Conservation (phyloP, 768 basidiomycete genomes). For the Leccinum subtestaceum region DNA sequence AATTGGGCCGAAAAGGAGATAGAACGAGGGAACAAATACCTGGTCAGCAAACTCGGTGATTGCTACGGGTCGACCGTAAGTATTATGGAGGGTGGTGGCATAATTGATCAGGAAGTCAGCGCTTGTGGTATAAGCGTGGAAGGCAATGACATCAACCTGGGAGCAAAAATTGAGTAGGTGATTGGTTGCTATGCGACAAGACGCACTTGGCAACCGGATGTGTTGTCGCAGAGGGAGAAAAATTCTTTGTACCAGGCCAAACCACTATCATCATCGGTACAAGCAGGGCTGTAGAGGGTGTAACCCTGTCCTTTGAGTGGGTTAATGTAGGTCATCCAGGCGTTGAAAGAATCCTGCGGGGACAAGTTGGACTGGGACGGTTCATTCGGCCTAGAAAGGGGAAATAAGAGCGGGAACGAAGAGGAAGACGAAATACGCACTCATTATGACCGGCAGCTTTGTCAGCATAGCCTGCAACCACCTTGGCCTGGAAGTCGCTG, state of each 20-base stretch:
- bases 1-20: background rate
- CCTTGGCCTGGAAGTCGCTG: slow-evolving; percentile 40
- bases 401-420: slow-evolving; percentile 4
- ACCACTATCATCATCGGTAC: slow-evolving; percentile 59
- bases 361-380: slow-evolving; percentile 57
- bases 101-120: slow-evolving; percentile 49
- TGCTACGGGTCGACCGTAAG: slow-evolving; percentile 43
- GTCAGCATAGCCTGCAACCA: slow-evolving; percentile 50
- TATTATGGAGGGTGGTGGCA: slow-evolving; percentile 43
- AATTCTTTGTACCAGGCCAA: slow-evolving; percentile 64
- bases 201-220: slow-evolving; percentile 49
- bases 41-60: slow-evolving; percentile 73
- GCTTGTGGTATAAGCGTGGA: slow-evolving; percentile 69
- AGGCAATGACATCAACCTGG: slow-evolving; percentile 54
- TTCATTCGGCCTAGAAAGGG: slow-evolving; percentile 60
- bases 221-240: slow-evolving; percentile 39
- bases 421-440: slow-evolving; percentile 38
- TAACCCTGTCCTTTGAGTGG: slow-evolving; percentile 59
- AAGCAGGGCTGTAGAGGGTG: slow-evolving; percentile 60
- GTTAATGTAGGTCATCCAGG: slow-evolving; percentile 63
- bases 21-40: slow-evolving; percentile 32
- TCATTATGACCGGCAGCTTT: slow-evolving; percentile 68
- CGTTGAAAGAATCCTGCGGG: slow-evolving; percentile 42
- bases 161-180: background rate
- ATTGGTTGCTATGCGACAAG: background rate